Evolutionary conservation across 2,329 filamentous ascomycete species (phyloP), one percentile per base, ranked within the genome.

Genomic region (Diaporthe vexans): DNA sequence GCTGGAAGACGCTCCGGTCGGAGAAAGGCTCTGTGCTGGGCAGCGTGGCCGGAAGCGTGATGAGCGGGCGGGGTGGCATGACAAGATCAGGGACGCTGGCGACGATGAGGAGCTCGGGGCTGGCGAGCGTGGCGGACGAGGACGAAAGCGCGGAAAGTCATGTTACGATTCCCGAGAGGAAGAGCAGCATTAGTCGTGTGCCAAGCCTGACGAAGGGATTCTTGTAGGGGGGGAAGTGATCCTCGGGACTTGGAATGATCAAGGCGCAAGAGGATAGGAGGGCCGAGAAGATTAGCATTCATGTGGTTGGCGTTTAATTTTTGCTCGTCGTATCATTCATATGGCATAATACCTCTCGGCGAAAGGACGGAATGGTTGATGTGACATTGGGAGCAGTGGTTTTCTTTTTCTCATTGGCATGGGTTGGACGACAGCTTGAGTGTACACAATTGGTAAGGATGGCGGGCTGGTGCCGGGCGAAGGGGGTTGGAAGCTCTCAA

Each of bases 151-250:
- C 83, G 51, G 83, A 84, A 26, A 83, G 84, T 35, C 86, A 87
- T 74, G 80, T 90, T 74, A 90, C 91, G 70, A 85, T 92, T 68
- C 91, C 91, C 21, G 88, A 89, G 82, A 86, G 93, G 79, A 93
- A 93, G 85, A 91, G 89, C 82, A 92, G 91, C 82, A 84, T 92
- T 83, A 88, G 86, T 76, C 87, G 91, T 80, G 86, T 87, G 78
- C 89, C 90, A 73, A 95, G 93, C 82, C 85, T 94, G 82, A 94
- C 91, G 59, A 95, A 95, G 84, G 93, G 93, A n/a, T 95, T 95
- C 81, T 85, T 95, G 83, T 94, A 79, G 84, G 70, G 61, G 61
- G 74, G 56, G 24, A 33, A 33, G 56, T 52, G 54, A 52, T 72
- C 19, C 68, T 59, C 74, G 46, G 61, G n/a, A 43, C n/a, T 70